phyloP scores from a whole-genome alignment of 2,329 filamentous ascomycete genomes.

The Arachnopeziza araneosa region DNA sequence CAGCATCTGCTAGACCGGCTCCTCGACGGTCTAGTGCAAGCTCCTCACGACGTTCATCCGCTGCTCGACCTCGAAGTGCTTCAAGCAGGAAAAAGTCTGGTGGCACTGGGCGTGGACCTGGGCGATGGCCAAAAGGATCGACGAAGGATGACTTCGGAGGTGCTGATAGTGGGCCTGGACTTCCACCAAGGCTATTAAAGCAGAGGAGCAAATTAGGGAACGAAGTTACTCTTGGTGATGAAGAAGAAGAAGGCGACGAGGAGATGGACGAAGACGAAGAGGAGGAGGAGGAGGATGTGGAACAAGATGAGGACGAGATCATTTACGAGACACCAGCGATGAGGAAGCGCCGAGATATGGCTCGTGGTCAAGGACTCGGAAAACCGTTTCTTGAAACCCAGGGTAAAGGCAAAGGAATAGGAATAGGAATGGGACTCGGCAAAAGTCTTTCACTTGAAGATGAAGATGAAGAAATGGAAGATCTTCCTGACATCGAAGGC shows the following conservation, averaged over 20 bases:
- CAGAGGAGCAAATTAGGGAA: slow-evolving; percentile 28
- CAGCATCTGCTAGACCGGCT: slow-evolving; percentile 15
- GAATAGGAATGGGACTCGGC: slow-evolving; percentile 15
- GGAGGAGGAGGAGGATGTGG: slow-evolving; percentile 11
- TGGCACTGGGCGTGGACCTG: slow-evolving; percentile 59
- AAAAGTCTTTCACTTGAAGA: slow-evolving; percentile 11
- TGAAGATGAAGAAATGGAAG: slow-evolving; percentile 31
- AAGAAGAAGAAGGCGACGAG: slow-evolving; percentile 21
- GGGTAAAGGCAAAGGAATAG: slow-evolving; percentile 8
- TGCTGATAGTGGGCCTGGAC: slow-evolving; percentile 57
- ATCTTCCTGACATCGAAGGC: slow-evolving; percentile 12
- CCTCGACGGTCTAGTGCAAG: slow-evolving; percentile 21
- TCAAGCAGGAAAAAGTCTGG: slow-evolving; percentile 50
- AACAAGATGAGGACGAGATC: slow-evolving; percentile 22
- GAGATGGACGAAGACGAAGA: slow-evolving; percentile 19
- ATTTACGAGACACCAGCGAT: slow-evolving; percentile 25
- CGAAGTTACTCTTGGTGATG: slow-evolving; percentile 28
- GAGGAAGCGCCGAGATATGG: slow-evolving; percentile 16
- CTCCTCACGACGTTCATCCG: slow-evolving; percentile 20
- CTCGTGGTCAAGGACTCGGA: slow-evolving; percentile 23
- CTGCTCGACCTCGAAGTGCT: slow-evolving; percentile 26
- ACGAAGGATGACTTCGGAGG: slow-evolving; percentile 65
- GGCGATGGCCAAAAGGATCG: slow-evolving; percentile 62
- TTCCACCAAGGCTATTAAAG: slow-evolving; percentile 44
- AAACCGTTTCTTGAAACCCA: slow-evolving; percentile 23